phyloP scores from a whole-genome alignment of 2,329 filamentous ascomycete species.

The Penicillium sp. region DNA sequence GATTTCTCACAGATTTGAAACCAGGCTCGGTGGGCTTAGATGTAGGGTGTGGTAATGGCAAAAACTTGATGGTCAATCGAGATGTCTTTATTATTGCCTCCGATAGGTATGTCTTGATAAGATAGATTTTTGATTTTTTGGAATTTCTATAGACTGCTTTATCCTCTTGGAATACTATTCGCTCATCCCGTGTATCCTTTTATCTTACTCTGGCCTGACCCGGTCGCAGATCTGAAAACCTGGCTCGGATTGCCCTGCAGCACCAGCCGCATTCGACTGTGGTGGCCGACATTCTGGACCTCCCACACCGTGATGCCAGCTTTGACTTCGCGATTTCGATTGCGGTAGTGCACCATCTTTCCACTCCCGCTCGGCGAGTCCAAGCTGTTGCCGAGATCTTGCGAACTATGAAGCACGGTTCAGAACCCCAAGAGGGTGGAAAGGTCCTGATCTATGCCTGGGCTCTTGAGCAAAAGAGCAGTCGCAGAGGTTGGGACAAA shows the following conservation, averaged over 20 bases:
- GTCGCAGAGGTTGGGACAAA: constrained; percentile 84
- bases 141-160: constrained; percentile 27
- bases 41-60: constrained; percentile 94
- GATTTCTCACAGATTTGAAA: constrained; percentile 66
- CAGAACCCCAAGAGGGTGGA: constrained; percentile 47
- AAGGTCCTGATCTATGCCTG: constrained; percentile 84
- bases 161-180: constrained; percentile 13
- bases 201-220: constrained; percentile 8
- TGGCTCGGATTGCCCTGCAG: constrained; percentile 57
- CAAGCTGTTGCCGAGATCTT: constrained; percentile 72
- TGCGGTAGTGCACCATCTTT: constrained; percentile 91
- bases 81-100: constrained; percentile 77
- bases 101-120: constrained; percentile 63
- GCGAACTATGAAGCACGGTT: constrained; percentile 54
- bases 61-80: constrained; percentile 80
- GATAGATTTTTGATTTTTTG: constrained; percentile 29
- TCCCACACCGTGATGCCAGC: constrained; percentile 66
- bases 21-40: constrained; percentile 80
- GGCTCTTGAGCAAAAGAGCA: constrained; percentile 88
- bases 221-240: constrained; percentile 54
- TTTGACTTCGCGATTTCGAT: constrained; percentile 94
- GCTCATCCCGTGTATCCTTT: constrained; percentile 14
- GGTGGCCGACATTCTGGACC: constrained; percentile 77
- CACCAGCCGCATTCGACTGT: constrained; percentile 65
- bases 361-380: constrained; percentile 69